Conservation (phyloP, 2,329 filamentous ascomycete species). For the Diaporthe citriasiana region DNA sequence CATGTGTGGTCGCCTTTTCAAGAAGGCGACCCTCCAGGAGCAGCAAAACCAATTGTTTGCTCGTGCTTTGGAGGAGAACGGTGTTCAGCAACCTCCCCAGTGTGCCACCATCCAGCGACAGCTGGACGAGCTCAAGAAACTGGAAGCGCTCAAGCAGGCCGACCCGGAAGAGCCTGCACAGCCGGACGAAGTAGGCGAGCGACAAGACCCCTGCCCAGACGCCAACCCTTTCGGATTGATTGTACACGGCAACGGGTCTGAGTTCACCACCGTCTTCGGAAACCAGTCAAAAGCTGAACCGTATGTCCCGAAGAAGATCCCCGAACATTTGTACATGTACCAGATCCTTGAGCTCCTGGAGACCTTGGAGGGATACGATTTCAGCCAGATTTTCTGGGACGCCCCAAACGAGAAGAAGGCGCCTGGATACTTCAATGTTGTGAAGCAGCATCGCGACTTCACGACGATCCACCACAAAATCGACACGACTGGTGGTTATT, state of each 20-base stretch:
- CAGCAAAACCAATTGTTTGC: not conserved
- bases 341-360: not conserved
- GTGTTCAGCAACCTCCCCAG: not conserved
- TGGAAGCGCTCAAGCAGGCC: not conserved
- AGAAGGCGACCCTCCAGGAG: not conserved
- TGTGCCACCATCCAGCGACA: not conserved
- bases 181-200: not conserved
- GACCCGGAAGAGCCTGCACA: not conserved
- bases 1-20: not conserved
- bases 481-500: accelerated
- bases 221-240: not conserved
- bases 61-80: not conserved
- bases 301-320: too few species aligned
- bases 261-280: not conserved
- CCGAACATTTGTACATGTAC: not conserved
- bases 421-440: not conserved
- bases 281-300: not conserved
- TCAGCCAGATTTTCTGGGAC: not conserved
- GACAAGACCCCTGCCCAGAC: not conserved
- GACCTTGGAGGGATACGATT: not conserved
- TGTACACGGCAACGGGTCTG: too few species aligned
- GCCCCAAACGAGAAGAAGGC: not conserved
- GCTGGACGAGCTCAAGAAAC: not conserved
- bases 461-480: not conserved
- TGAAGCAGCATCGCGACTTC: not conserved